Evolutionary conservation across 148 eudicot genomes (phyloP).

Genomic region (Gaultheria prostrata): DNA sequence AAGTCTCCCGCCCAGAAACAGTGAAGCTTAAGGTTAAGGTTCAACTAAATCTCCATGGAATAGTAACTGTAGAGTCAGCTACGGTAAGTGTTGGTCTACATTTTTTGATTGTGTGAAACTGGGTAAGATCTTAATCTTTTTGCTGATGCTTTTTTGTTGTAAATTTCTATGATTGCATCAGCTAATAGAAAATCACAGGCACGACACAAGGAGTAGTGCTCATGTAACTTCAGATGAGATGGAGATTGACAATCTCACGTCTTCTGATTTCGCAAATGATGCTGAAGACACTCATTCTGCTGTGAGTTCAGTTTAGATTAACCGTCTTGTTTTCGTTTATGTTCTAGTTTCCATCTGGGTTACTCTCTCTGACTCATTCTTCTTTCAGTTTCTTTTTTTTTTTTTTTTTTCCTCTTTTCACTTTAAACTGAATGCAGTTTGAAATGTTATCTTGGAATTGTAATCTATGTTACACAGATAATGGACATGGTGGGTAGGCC

Average conservation of each 20-base stretch:
- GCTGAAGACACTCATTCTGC: slow-evolving; percentile 28
- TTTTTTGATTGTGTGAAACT: slow-evolving; percentile 1
- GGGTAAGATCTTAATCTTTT: not conserved
- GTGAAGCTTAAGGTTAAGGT: slow-evolving; percentile 61
- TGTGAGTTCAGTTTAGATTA: slow-evolving; percentile 47
- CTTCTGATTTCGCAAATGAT: slow-evolving; percentile 36
- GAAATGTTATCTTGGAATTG: not conserved
- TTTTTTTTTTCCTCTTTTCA: not conserved
- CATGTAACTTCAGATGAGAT: slow-evolving; percentile 33
- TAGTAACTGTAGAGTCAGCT: slow-evolving; percentile 56
- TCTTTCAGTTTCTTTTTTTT: not conserved
- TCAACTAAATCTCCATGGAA: slow-evolving; percentile 63
- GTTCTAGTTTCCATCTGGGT: slow-evolving; percentile 8
- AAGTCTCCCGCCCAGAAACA: slow-evolving; percentile 40
- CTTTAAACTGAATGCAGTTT: not conserved
- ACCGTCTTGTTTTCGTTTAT: not conserved
- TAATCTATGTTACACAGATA: not conserved
- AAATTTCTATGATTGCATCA: slow-evolving; percentile 27
- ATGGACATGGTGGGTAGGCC: not conserved
- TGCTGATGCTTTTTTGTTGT: not conserved
- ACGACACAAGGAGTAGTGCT: slow-evolving; percentile 32
- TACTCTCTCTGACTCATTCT: not conserved
- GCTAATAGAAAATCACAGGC: slow-evolving; percentile 55
- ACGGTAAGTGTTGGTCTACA: slow-evolving; percentile 47
- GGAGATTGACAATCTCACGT: slow-evolving; percentile 42